Percentiles rank a stretch among this genome's conserved stretches.
phyloP scores from a whole-genome alignment of 257 asterid species.

The Fraxinus pennsylvanica region DNA sequence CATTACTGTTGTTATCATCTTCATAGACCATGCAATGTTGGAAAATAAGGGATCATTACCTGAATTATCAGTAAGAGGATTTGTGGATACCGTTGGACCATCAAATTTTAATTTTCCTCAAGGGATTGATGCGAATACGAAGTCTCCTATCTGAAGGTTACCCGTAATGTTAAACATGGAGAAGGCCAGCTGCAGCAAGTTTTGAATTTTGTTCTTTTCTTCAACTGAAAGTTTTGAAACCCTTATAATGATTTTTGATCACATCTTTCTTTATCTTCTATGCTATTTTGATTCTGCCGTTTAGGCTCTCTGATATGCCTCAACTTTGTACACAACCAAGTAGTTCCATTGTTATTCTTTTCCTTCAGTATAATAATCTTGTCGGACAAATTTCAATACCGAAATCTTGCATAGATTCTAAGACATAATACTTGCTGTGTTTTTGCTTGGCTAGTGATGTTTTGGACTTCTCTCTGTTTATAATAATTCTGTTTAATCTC shows the following conservation, averaged over 20 bases:
- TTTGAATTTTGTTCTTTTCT: conserved; percentile 1
- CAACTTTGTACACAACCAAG: not conserved
- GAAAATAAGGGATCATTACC: conserved; percentile 33
- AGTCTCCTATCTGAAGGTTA: conserved; percentile 15
- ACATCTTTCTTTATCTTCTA: not conserved
- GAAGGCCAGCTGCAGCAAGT: conserved; percentile 14
- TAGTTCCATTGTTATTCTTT: not conserved
- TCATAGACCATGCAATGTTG: conserved; percentile 53
- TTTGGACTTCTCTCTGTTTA: not conserved
- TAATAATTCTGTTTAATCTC: not conserved
- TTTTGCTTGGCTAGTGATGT: not conserved
- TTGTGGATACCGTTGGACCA: conserved; percentile 49
- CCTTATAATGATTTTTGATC: not conserved
- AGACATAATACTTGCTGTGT: not conserved
- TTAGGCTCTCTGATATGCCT: not conserved
- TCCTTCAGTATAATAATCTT: not conserved
- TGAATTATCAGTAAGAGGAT: conserved; percentile 58
- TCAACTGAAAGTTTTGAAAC: not conserved
- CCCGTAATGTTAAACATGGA: not conserved
- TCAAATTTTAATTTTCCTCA: conserved; percentile 44
- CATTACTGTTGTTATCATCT: conserved; percentile 66
- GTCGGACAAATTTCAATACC: not conserved
- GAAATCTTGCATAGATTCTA: not conserved
- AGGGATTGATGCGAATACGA: conserved; percentile 22
- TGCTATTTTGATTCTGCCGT: not conserved